Percentiles rank a stretch among this genome's conserved stretches.
These are phyloP conservation scores for Arachis stenosperma DNA, from an alignment of 306 rosid species.

Conservation along the genomic window DNA sequence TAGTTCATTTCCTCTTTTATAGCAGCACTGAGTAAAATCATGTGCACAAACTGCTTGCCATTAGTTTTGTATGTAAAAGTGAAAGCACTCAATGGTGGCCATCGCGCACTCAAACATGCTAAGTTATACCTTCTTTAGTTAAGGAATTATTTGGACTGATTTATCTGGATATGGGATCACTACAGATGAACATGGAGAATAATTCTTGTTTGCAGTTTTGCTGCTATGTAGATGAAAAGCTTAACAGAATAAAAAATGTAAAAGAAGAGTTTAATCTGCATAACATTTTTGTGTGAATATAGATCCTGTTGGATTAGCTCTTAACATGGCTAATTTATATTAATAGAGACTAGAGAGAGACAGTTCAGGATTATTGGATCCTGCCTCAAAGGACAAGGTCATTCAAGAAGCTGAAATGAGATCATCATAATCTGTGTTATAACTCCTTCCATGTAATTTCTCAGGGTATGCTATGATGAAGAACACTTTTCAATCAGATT, in stretches of 20 bases:
- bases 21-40: conserved; percentile 18
- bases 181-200: not conserved
- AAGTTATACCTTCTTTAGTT: conserved; percentile 4
- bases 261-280: conserved; percentile 6
- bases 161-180: conserved; percentile 11
- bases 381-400: conserved; percentile 16
- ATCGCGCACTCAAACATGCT: conserved; percentile 22
- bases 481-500: no score
- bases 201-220: conserved; percentile 13
- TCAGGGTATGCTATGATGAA: no score
- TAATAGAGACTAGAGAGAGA: not conserved
- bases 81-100: conserved; percentile 11
- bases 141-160: conserved; percentile 22
- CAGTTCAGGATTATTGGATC: conserved; percentile 10
- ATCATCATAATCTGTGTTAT: conserved; percentile 13
- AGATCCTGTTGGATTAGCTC: conserved; percentile 8
- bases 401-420: conserved; percentile 30
- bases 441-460: conserved; percentile 21
- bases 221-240: conserved; percentile 12
- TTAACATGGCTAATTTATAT: not conserved
- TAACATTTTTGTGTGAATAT: conserved; percentile 19
- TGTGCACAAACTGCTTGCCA: not conserved
- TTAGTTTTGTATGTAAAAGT: not conserved
- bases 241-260: not conserved
- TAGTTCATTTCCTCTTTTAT: conserved; percentile 13